These are phyloP conservation scores for Kockiozyma suomiensis DNA, from an alignment of 805 yeast genomes.

Conservation along the genomic window DNA sequence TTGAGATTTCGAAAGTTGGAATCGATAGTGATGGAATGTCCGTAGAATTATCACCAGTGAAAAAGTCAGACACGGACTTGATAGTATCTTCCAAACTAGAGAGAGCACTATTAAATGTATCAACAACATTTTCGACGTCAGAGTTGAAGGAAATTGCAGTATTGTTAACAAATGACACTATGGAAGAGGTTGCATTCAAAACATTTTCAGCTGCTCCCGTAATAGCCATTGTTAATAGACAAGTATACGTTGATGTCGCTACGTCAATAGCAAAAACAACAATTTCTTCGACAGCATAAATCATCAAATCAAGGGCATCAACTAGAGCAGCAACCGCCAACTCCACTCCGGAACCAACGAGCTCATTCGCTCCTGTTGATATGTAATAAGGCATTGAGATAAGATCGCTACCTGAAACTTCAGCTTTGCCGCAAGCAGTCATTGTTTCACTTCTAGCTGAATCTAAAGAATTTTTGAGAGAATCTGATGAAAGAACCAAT, in stretches of 20 bases:
- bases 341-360: slow-evolving; percentile 53
- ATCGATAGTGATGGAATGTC: slow-evolving; percentile 41
- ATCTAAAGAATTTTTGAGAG: slow-evolving; percentile 50
- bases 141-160: slow-evolving; percentile 58
- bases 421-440: slow-evolving; percentile 53
- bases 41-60: slow-evolving; percentile 50
- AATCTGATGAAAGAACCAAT: slow-evolving; percentile 56
- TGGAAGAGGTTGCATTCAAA: slow-evolving; percentile 66
- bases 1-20: slow-evolving; percentile 61
- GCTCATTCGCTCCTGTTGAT: slow-evolving; percentile 55
- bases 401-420: slow-evolving; percentile 42
- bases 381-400: slow-evolving; percentile 60
- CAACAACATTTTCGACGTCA: slow-evolving; percentile 68
- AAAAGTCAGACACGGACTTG: slow-evolving; percentile 57
- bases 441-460: slow-evolving; percentile 47
- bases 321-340: slow-evolving; percentile 53
- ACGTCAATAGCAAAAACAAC: slow-evolving; percentile 68
- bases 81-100: slow-evolving; percentile 58
- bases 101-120: slow-evolving; percentile 59
- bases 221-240: slow-evolving; percentile 73
- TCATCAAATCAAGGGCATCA: slow-evolving; percentile 48
- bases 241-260: slow-evolving; percentile 82
- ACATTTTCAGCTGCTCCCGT: slow-evolving; percentile 75
- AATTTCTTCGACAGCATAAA: slow-evolving; percentile 62
- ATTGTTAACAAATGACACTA: slow-evolving; percentile 62